A percentile compares a stretch with the other conserved stretches of the same genome.
Conservation (phyloP, 805 yeast species). For the Candida broadrunensis region DNA sequence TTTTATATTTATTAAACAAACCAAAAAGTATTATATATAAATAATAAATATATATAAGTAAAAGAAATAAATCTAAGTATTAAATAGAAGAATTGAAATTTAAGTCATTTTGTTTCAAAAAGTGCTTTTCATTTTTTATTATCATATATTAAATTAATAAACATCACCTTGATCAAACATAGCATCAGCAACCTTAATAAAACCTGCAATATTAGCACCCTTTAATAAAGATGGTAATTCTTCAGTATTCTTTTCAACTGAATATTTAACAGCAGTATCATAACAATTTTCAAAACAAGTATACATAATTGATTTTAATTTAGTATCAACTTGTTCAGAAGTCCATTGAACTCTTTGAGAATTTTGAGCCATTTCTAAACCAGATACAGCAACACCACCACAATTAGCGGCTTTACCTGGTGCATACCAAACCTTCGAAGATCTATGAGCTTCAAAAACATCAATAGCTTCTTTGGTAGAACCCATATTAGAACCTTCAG, state of each 20-base stretch:
- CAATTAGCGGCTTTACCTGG: constrained; percentile 99
- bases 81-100: too few relatives aligned
- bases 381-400: constrained; percentile 99
- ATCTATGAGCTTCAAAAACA: constrained; percentile 84
- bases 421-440: constrained; percentile 85
- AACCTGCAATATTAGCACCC: constrained; percentile 99
- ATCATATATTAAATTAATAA: constrained; percentile 19
- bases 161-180: constrained; percentile 97
- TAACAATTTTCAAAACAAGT: constrained; percentile 91
- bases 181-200: constrained; percentile 97
- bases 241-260: constrained; percentile 61
- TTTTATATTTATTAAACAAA: too few relatives aligned
- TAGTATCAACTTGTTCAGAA: constrained; percentile 85
- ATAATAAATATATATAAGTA: too few relatives aligned
- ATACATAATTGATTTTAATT: constrained; percentile 89
- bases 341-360: constrained; percentile 92
- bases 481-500: constrained; percentile 99
- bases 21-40: too few relatives aligned
- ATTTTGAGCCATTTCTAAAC: constrained; percentile 99
- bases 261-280: constrained; percentile 77
- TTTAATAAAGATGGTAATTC: constrained; percentile 87
- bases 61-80: too few relatives aligned
- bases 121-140: too few relatives aligned
- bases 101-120: too few relatives aligned
- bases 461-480: constrained; percentile 96